phyloP scores from a whole-genome alignment of 371 early-diverging fungal species.

The Actinomortierella wolfii region DNA sequence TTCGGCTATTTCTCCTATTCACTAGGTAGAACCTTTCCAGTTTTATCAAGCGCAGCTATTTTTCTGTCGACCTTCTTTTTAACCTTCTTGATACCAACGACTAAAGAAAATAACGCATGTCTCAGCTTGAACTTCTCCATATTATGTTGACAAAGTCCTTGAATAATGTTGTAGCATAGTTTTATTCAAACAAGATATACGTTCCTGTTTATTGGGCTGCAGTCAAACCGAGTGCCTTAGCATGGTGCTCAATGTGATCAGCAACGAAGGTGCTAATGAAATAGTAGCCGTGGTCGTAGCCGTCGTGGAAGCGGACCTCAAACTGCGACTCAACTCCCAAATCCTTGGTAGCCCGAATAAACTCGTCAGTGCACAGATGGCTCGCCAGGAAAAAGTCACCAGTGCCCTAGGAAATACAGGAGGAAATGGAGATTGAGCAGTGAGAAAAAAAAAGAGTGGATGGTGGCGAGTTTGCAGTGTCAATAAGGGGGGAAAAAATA shows the following conservation, averaged over 20 bases:
- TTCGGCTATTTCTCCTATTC: slow-evolving; percentile 1
- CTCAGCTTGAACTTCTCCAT: not conserved
- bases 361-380: slow-evolving; percentile 64
- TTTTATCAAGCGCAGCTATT: no score
- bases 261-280: slow-evolving; percentile 81
- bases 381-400: slow-evolving; percentile 71
- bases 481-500: not conserved
- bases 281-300: slow-evolving; percentile 87
- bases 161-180: no score
- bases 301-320: slow-evolving; percentile 72
- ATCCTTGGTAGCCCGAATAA: slow-evolving; percentile 54
- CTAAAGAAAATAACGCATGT: not conserved
- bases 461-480: not conserved
- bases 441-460: slow-evolving; percentile 9
- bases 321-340: slow-evolving; percentile 53
- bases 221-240: slow-evolving; percentile 44
- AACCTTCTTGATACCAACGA: not conserved
- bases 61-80: no score
- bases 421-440: slow-evolving; percentile 1
- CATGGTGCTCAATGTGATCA: slow-evolving; percentile 82
- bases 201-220: slow-evolving; percentile 4
- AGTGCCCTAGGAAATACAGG: slow-evolving; percentile 57
- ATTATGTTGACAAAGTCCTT: no score
- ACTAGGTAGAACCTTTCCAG: no score
- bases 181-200: no score